A percentile compares a stretch with the other conserved stretches of the same genome.
Evolutionary conservation across 306 rosid species (phyloP).

Genomic region (peach (Prunus persica)): Prunus_persica_NCBIv2 NC_034011.1:3400001-3400500

Average conservation of each 20-base stretch:
- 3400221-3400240: constrained; percentile 67
- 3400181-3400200: constrained; percentile 56
- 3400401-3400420: background rate
- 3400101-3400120: background rate
- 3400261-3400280: background rate
- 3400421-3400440: background rate
- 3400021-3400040: background rate
- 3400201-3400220: constrained; percentile 70
- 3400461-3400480: background rate
- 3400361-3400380: background rate
- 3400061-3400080: background rate
- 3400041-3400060: background rate
- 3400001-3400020: background rate
- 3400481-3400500: background rate
- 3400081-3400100: background rate
- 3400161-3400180: background rate
- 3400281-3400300: background rate
- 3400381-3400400: background rate
- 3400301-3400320: background rate
- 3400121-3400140: background rate
- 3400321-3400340: background rate
- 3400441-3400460: background rate
- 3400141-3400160: background rate
- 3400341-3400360: background rate
- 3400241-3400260: background rate